Base-by-base conservation (phyloP, 208 protist genomes). In the Trypanosoma mega region DNA sequence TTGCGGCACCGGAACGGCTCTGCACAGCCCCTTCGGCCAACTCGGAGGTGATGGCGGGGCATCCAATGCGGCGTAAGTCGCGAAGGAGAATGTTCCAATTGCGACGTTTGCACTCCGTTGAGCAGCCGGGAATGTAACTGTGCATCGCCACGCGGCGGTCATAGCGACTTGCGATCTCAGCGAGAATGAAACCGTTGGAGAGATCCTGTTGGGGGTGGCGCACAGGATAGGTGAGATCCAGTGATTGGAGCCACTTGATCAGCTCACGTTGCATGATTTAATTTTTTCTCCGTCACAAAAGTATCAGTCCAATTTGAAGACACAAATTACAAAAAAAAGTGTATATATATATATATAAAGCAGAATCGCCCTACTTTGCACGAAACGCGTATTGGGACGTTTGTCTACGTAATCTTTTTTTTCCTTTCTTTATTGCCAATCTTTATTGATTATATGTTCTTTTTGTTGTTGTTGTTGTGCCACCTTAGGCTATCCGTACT, bases 171-270 rank as follows among this genome's bases (percentile, higher is more conserved):
- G 97, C 75, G 47, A 99, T 98, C 61, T 98, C 94, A 2, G 97
- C 96, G 7, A 95, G 76, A 1, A 94, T 60, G 63, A 96, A 97
- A 1, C 97, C 97, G 41, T 97, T 98, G 16, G 92, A 74, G 16
- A 99, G 79, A 62, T 99, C 97, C n/a, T 92, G 70, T 46, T 81
- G 80, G 1, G 92, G 82, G 76, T 98, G 97, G 37, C 91, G 91
- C 2, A 98, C 73, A 3, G 78, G 78, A 41, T 83, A 84, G 1
- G 90, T 85, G 18, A 98, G 76, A 39, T 98, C 95, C 8, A 98
- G 76, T 8, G 88, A 81, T 68, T 98, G 96, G n/a, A 98, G 37
- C 96, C 97, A 98, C 62, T 97, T 97, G 45, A 98, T 86, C 20
- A 98, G 63, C 34, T 98, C 97, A 1, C 89, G 80, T 58, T 95